Evolutionary conservation across 2,329 filamentous ascomycete species (phyloP).

Genomic region (Phialophora expanda): DNA sequence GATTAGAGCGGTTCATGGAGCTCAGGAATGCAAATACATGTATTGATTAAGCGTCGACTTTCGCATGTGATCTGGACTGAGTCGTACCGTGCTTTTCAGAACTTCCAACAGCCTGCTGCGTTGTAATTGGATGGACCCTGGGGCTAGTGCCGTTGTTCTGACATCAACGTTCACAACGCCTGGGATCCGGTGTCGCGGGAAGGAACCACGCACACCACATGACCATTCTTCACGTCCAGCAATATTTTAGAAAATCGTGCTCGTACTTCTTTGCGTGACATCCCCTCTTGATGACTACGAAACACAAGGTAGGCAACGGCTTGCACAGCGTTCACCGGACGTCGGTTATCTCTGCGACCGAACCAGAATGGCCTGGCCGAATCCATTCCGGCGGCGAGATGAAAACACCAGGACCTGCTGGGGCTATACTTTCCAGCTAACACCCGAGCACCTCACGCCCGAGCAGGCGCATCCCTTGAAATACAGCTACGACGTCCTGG

Average conservation of each 20-base stretch:
- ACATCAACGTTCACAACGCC: too few relatives aligned
- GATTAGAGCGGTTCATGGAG: neutral
- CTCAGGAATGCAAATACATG: slow-evolving; percentile 5
- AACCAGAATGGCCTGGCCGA: slow-evolving; percentile 41
- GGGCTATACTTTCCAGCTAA: slow-evolving; percentile 74
- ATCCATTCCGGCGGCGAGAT: slow-evolving; percentile 41
- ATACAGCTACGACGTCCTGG: slow-evolving; percentile 71
- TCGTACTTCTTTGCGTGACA: too few relatives aligned
- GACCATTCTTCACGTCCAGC: too few relatives aligned
- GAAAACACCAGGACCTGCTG: slow-evolving; percentile 52
- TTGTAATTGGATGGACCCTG: too few relatives aligned
- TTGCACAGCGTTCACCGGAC: too few relatives aligned
- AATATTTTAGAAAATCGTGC: too few relatives aligned
- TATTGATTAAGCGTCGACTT: neutral
- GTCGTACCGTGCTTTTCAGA: neutral
- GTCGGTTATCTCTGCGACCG: too few relatives aligned
- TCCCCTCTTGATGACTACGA: too few relatives aligned
- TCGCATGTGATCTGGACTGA: neutral
- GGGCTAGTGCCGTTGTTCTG: too few relatives aligned
- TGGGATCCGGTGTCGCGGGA: too few relatives aligned
- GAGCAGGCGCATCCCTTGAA: slow-evolving; percentile 66
- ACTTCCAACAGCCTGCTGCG: neutral
- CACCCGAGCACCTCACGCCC: slow-evolving; percentile 64
- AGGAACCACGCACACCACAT: too few relatives aligned
- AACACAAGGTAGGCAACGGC: too few relatives aligned